These are phyloP conservation scores for Nannochloropsis oceanica DNA, from an alignment of 108 stramenopile species.

Conservation along the genomic window DNA sequence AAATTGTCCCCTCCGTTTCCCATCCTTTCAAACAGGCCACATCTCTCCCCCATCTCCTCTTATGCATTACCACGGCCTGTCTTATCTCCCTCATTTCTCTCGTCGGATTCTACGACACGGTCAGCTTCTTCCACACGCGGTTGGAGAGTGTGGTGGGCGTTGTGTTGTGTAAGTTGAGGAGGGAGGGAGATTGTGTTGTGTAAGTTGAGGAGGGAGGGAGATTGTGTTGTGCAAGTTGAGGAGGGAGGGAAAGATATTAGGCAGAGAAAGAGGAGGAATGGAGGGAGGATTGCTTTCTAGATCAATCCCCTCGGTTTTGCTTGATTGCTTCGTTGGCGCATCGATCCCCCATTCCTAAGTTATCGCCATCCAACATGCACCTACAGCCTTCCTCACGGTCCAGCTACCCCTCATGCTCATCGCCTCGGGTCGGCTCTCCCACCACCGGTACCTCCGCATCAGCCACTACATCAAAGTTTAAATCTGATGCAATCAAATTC, in stretches of 20 bases:
- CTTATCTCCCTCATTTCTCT: neutral
- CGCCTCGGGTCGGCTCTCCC: neutral
- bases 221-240: neutral
- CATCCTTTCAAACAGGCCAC: neutral
- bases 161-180: neutral
- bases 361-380: neutral
- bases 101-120: neutral
- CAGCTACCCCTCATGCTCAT: neutral
- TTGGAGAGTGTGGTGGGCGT: neutral
- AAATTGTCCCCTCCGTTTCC: too few species aligned
- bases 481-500: too few species aligned
- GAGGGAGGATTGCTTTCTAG: too few species aligned
- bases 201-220: neutral
- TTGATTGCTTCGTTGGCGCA: too few species aligned
- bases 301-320: too few species aligned
- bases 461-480: neutral
- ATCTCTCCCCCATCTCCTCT: neutral
- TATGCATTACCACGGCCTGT: neutral
- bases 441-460: neutral
- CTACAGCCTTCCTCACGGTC: neutral
- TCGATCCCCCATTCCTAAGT: too few species aligned
- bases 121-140: conserved; percentile 1
- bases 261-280: too few species aligned
- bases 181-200: neutral
- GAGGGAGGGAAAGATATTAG: neutral